phyloP scores from a whole-genome alignment of 495 filamentous ascomycete genomes.

The Talaromyces trachyspermus region DNA sequence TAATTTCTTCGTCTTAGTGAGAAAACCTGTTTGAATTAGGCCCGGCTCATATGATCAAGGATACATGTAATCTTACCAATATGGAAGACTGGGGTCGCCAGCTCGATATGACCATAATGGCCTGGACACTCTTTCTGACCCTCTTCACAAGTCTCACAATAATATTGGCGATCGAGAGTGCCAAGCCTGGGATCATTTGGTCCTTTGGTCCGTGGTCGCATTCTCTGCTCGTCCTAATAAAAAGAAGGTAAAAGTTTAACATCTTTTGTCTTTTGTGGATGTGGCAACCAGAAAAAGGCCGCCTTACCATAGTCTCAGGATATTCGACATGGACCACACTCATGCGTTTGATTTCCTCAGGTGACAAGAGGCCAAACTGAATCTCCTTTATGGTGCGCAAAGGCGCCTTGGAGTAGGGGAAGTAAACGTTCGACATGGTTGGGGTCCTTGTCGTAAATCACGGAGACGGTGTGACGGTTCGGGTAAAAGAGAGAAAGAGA shows the following conservation, averaged over 20 bases:
- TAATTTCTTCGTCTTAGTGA: conserved; percentile 96
- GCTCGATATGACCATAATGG: conserved; percentile 96
- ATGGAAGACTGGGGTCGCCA: conserved; percentile 91
- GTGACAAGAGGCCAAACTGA: conserved; percentile 93
- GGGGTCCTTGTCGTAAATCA: conserved; percentile 11
- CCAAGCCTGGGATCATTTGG: conserved; percentile 91
- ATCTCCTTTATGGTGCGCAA: conserved; percentile 95
- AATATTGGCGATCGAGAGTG: conserved; percentile 87
- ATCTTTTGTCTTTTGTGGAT: background rate
- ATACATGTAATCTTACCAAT: conserved; percentile 50
- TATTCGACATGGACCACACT: conserved; percentile 89
- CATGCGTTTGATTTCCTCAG: conserved; percentile 97
- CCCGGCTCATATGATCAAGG: conserved; percentile 2
- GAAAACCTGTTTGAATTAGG: conserved; percentile 59
- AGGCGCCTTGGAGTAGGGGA: conserved; percentile 87
- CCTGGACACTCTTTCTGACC: conserved; percentile 91
- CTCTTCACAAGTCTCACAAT: conserved; percentile 91
- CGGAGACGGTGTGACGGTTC: conserved; percentile 11
- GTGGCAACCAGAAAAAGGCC: conserved; percentile 11
- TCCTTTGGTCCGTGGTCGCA: conserved; percentile 77
- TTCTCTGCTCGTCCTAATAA: conserved; percentile 71
- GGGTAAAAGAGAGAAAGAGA: background rate
- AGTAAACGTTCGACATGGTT: conserved; percentile 90
- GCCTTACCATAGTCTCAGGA: conserved; percentile 85
- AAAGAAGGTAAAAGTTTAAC: conserved; percentile 7